Conservation (phyloP, 2,329 filamentous ascomycete genomes). For the Trichoderma guizhouense region DNA sequence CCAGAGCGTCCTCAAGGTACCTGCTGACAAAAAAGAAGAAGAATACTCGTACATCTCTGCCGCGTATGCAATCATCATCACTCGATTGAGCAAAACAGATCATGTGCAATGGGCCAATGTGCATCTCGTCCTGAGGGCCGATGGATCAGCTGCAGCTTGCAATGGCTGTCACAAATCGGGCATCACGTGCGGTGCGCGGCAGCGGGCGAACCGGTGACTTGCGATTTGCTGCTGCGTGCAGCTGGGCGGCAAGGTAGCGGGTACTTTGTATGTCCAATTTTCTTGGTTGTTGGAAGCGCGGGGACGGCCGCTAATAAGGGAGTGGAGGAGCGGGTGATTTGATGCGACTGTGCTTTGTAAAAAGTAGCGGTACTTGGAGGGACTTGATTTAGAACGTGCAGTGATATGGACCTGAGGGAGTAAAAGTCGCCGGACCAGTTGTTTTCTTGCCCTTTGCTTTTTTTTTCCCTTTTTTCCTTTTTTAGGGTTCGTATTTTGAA, state of each 20-base stretch:
- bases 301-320: background rate
- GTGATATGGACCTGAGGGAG: background rate
- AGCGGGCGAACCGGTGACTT: slow-evolving; percentile 3
- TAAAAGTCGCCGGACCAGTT: background rate
- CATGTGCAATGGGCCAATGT: background rate
- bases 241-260: background rate
- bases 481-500: background rate
- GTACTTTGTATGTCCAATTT: background rate
- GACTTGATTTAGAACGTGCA: background rate
- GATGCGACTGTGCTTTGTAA: background rate
- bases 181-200: slow-evolving; percentile 6
- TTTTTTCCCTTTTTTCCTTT: background rate
- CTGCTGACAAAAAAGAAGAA: background rate
- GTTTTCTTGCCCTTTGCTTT: background rate
- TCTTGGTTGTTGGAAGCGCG: background rate
- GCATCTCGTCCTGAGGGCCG: background rate
- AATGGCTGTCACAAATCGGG: background rate
- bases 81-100: background rate
- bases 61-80: no score
- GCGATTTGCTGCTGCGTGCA: background rate
- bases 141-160: background rate
- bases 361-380: background rate
- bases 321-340: background rate
- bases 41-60: no score
- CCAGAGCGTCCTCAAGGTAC: background rate